Percentiles rank a stretch among this genome's conserved stretches.
phyloP scores from a whole-genome alignment of 2,329 filamentous ascomycete species.

The Lasiodiplodia theobromae region DNA sequence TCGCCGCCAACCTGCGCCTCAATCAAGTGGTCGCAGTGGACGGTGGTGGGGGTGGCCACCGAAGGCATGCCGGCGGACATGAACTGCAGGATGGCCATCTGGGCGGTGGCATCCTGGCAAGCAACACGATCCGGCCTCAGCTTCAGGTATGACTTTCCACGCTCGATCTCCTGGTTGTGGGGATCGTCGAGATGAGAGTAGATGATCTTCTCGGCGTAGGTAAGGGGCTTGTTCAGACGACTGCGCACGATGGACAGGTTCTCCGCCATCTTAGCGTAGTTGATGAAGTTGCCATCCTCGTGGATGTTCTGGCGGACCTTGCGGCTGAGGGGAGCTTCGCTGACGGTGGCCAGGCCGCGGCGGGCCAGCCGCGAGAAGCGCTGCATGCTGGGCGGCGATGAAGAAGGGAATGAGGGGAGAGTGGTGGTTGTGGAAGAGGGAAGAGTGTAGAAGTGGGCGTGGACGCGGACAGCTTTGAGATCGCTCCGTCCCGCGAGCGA shows the following conservation, averaged over 20 bases:
- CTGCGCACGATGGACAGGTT: conserved; percentile 90
- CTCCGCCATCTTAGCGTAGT: conserved; percentile 99
- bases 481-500: neutral
- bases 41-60: conserved; percentile 91
- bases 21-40: conserved; percentile 99
- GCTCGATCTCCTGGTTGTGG: conserved; percentile 93
- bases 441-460: conserved; percentile 26
- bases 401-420: conserved; percentile 45
- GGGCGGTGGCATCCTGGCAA: conserved; percentile 98
- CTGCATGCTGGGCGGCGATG: conserved; percentile 64
- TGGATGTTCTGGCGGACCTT: conserved; percentile 99
- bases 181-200: conserved; percentile 99
- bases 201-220: conserved; percentile 97
- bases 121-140: conserved; percentile 96
- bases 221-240: conserved; percentile 90
- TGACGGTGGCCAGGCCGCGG: conserved; percentile 78
- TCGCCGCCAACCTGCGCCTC: conserved; percentile 92
- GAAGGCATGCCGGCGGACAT: conserved; percentile 98
- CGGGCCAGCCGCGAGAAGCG: conserved; percentile 73
- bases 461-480: conserved; percentile 12
- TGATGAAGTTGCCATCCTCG: conserved; percentile 97
- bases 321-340: conserved; percentile 84
- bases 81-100: conserved; percentile 99
- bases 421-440: conserved; percentile 38
- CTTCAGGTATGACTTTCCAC: conserved; percentile 94